These are phyloP conservation scores for Penicillium nucicola DNA, from an alignment of 495 filamentous ascomycete species.

Conservation along the genomic window DNA sequence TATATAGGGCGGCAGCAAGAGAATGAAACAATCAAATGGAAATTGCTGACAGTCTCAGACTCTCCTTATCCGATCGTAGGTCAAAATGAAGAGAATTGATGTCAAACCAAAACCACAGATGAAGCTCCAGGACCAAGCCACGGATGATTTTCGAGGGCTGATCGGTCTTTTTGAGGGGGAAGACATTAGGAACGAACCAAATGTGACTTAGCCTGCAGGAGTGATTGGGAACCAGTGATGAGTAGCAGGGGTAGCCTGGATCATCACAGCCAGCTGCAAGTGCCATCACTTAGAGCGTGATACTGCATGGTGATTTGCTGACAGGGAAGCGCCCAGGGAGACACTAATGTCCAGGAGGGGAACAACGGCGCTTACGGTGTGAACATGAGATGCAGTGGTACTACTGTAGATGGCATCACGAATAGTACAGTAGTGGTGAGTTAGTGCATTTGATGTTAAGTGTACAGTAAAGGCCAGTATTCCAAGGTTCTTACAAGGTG, in stretches of 20 bases:
- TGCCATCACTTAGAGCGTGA: slow-evolving; percentile 8
- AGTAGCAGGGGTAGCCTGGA: slow-evolving; percentile 12
- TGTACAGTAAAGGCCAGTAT: too few relatives aligned
- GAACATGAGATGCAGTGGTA: too few relatives aligned
- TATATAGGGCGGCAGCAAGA: neutral
- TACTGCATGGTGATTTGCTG: slow-evolving; percentile 7
- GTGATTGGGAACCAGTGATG: slow-evolving; percentile 13
- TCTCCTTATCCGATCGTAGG: slow-evolving; percentile 7
- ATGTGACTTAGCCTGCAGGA: slow-evolving; percentile 36
- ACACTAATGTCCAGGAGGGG: slow-evolving; percentile 4
- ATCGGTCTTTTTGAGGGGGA: slow-evolving; percentile 38
- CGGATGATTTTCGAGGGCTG: slow-evolving; percentile 25
- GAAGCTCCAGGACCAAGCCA: slow-evolving; percentile 30
- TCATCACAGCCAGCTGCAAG: slow-evolving; percentile 11
- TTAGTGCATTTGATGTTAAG: too few relatives aligned
- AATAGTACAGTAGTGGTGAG: too few relatives aligned
- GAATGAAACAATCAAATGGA: slow-evolving; percentile 1
- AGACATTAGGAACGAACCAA: slow-evolving; percentile 23
- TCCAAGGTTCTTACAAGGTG: too few relatives aligned
- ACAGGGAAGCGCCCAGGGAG: slow-evolving; percentile 5
- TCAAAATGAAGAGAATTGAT: slow-evolving; percentile 5
- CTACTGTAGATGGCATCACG: too few relatives aligned
- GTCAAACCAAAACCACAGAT: slow-evolving; percentile 8
- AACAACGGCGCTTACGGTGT: slow-evolving; percentile 2
- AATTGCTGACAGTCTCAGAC: slow-evolving; percentile 5